phyloP scores from a whole-genome alignment of 192 early-diverging fungal genomes.

The Coemansia sp. region DNA sequence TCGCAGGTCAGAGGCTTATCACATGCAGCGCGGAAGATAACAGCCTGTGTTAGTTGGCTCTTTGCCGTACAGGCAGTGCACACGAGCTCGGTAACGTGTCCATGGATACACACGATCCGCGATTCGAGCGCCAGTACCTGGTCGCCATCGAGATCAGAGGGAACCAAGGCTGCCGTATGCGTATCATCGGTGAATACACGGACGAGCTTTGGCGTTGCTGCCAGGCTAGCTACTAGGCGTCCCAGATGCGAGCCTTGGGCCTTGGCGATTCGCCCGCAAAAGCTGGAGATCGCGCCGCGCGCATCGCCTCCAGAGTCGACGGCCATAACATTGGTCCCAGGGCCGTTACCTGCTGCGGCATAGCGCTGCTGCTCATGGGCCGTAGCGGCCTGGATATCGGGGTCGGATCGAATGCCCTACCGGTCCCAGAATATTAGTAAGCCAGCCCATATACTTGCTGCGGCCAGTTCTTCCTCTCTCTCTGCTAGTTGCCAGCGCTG shows the following conservation, averaged over 20 bases:
- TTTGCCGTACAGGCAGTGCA: slow-evolving; percentile 25
- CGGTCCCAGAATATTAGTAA: too few relatives aligned
- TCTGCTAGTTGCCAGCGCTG: neutral
- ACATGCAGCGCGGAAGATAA: slow-evolving; percentile 27
- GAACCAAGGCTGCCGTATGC: slow-evolving; percentile 7
- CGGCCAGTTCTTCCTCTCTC: too few relatives aligned
- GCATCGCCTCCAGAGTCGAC: neutral
- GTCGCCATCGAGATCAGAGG: slow-evolving; percentile 1
- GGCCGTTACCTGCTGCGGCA: too few relatives aligned
- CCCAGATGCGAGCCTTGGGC: slow-evolving; percentile 2
- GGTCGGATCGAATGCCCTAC: too few relatives aligned
- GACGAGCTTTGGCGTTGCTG: slow-evolving; percentile 2
- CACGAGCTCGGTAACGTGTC: slow-evolving; percentile 13
- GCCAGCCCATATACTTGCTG: too few relatives aligned
- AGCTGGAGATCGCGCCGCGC: slow-evolving; percentile 17
- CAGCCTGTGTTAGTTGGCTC: slow-evolving; percentile 30
- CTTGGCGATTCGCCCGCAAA: slow-evolving; percentile 13
- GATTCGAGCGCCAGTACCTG: slow-evolving; percentile 8
- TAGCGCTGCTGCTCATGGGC: too few relatives aligned
- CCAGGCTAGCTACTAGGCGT: slow-evolving; percentile 6
- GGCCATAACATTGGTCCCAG: neutral
- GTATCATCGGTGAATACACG: slow-evolving; percentile 27
- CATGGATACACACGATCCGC: slow-evolving; percentile 14
- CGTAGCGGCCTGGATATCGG: too few relatives aligned
- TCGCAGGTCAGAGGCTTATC: slow-evolving; percentile 9